Evolutionary conservation across 2,329 filamentous ascomycete genomes (phyloP).

Genomic region (Xylariomycetidae sp.): DNA sequence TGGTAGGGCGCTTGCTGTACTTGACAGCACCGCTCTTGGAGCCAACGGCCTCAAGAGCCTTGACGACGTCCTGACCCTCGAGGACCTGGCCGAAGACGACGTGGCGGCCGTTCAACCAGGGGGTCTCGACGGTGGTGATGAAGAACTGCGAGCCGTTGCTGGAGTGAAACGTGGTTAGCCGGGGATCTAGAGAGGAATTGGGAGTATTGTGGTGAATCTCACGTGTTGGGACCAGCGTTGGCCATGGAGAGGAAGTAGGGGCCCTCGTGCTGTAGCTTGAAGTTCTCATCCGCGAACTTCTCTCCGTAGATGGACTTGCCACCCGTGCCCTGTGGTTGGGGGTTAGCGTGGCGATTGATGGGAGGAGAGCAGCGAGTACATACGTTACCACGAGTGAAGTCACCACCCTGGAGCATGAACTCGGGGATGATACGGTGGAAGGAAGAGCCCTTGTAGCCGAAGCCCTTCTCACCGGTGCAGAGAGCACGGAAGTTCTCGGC

Average conservation of each 20-base stretch:
- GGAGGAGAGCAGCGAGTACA: constrained; percentile 29
- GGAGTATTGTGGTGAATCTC: too few species aligned
- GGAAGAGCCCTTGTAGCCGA: constrained; percentile 74
- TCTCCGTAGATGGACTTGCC: constrained; percentile 93
- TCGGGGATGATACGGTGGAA: constrained; percentile 92
- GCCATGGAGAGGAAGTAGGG: constrained; percentile 89
- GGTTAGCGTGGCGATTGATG: background rate
- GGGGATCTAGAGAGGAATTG: constrained; percentile 1
- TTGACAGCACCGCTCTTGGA: constrained; percentile 48
- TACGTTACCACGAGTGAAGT: constrained; percentile 91
- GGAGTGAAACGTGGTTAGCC: constrained; percentile 20
- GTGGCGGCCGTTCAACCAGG: constrained; percentile 78
- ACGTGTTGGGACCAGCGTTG: constrained; percentile 93
- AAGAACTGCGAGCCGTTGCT: constrained; percentile 99
- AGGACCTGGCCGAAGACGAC: constrained; percentile 77
- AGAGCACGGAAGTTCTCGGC: constrained; percentile 78
- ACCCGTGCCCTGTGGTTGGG: constrained; percentile 64
- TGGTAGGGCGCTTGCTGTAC: constrained; percentile 53
- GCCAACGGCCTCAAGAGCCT: constrained; percentile 56
- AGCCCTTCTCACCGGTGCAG: constrained; percentile 74
- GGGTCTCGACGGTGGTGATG: constrained; percentile 85
- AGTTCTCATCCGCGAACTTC: constrained; percentile 94
- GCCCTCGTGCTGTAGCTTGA: constrained; percentile 64
- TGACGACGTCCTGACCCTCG: constrained; percentile 47
- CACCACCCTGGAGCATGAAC: constrained; percentile 95